Evolutionary conservation across 1,284 basidiomycete genomes (phyloP), one percentile per base, ranked within the genome.

Genomic region (Boletus sp.): DNA sequence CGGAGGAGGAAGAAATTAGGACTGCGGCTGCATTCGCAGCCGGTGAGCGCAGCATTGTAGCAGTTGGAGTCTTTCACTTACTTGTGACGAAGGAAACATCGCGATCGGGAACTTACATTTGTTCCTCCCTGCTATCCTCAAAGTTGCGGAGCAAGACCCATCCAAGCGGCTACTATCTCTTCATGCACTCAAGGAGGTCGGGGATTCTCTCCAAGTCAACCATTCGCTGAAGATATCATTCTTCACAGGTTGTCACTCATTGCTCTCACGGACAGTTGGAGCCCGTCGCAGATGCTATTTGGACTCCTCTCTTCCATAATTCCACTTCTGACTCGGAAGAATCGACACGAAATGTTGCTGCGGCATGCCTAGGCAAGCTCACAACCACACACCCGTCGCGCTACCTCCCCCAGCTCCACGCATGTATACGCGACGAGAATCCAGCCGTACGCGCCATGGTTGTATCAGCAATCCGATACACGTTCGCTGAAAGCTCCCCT

Each of bases 301-400:
- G 97, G 97, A 81, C 81, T 4, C 94, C 96, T 0, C 81, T 96
- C 18, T 96, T 97, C 72, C 85, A 91, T 67, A 88, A 91, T 71
- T 91, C 91, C 15, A 84, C 89, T 60, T 71, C 69, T 2, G 87
- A 84, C 61, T 84, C 91, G 16, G 94, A 97, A 65, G 96, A 98
- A 73, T 92, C 90, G 4, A 91, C 93, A 4, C 81, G 96, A 56
- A 98, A 96, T 71, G 92, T 98, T 57, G 94, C 94, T 36, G 95
- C 96, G 47, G 96, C 97, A 22, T 99, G 96, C 72, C 83, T 99
- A 20, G 97, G 96, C 48, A 96, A 98, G 73, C 80, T 99, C 44
- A 96, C 95, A 0, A 92, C 91, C 0, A 92, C 92, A 1, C 89
- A 96, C 56, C 94, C 96, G 7, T 83, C 86, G 1, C 86, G 88